Percentiles rank a stretch among this genome's conserved stretches.
These are phyloP conservation scores for Hypoxylon sp. DNA, from an alignment of 2,329 filamentous ascomycete genomes.

Conservation along the genomic window DNA sequence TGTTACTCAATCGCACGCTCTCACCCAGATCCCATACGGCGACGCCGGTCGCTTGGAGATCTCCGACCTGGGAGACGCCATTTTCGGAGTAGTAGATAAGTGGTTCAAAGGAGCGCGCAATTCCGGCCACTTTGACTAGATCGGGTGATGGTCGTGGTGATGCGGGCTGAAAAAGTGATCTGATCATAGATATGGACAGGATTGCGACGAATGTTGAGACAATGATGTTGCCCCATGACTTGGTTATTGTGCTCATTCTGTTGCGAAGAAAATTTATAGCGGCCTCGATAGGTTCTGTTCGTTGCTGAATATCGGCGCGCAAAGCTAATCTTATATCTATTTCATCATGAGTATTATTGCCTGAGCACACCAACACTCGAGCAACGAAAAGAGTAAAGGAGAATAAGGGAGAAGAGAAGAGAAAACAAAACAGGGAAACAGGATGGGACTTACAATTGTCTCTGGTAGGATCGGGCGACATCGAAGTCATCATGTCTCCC, in stretches of 20 bases:
- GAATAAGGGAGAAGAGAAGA: background rate
- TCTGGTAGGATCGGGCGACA: conserved; percentile 50
- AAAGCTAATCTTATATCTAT: conserved; percentile 89
- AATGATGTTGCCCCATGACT: conserved; percentile 76
- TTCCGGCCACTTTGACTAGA: conserved; percentile 87
- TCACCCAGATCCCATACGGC: conserved; percentile 96
- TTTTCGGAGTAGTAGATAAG: conserved; percentile 95
- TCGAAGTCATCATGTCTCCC: conserved; percentile 48
- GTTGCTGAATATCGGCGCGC: conserved; percentile 87
- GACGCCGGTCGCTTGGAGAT: conserved; percentile 89
- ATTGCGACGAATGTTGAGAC: conserved; percentile 71
- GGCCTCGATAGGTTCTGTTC: conserved; percentile 84
- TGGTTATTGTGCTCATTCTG: conserved; percentile 70
- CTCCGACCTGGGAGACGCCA: conserved; percentile 85
- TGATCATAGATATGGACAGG: conserved; percentile 72
- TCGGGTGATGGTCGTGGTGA: conserved; percentile 78
- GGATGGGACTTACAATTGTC: conserved; percentile 64
- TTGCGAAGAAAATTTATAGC: conserved; percentile 72
- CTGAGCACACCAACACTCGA: background rate
- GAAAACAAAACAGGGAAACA: background rate
- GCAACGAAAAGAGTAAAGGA: background rate
- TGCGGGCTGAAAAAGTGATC: conserved; percentile 76
- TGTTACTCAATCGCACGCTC: conserved; percentile 87
- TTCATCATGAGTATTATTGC: conserved; percentile 37
- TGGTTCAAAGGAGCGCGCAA: conserved; percentile 92